Evolutionary conservation across 768 basidiomycete species (phyloP), one percentile per base, ranked within the genome.

Genomic region (Pholiota microspora): DNA sequence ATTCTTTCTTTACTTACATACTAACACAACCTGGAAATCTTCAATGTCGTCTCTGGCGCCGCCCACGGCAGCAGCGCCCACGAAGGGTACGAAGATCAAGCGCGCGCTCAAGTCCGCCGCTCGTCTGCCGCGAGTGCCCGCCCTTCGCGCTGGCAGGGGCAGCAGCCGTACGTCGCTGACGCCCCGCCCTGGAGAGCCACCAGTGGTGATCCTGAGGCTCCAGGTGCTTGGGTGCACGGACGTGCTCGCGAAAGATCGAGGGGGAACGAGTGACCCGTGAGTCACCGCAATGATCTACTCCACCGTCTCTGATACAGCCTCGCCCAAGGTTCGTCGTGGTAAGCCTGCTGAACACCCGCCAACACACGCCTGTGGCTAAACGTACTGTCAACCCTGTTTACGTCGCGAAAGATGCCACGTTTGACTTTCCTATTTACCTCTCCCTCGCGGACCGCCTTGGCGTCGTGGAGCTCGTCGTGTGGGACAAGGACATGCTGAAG

Each of bases 401-500:
- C 58, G 59, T 74, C 0, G 57, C 85, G 9, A 84, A 84, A 56
- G 84, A 89, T 61, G 86, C 92, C 9, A 94, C 92, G 0, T 98
- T 94, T 67, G 91, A 96, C 55, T 92, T 95, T 61, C 89, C 93
- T 0, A 77, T 97, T 15, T 91, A 89, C 61, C 76, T 88, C 15
- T 88, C 86, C 13, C 78, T 89, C 24, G 85, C 86, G 0, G 88
- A 89, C 60, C 75, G 76, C 42, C 77, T 91, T 4, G 88, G 89
- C 29, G 83, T 80, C 1, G 62, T 98, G 38, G 94, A 98, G 69
- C 74, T 93, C 29, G 86, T 97, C 10, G 78, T 94, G 0, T 99
- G 96, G 95, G 94, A 95, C 71, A 94, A 88, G 73, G 95, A 98
- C 69, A 75, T 91, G 60, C 68, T 94, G 63, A 82, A 78, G 63